Evolutionary conservation across 352 stramenopile genomes (phyloP).

Genomic region (Phytophthora capsici): DNA sequence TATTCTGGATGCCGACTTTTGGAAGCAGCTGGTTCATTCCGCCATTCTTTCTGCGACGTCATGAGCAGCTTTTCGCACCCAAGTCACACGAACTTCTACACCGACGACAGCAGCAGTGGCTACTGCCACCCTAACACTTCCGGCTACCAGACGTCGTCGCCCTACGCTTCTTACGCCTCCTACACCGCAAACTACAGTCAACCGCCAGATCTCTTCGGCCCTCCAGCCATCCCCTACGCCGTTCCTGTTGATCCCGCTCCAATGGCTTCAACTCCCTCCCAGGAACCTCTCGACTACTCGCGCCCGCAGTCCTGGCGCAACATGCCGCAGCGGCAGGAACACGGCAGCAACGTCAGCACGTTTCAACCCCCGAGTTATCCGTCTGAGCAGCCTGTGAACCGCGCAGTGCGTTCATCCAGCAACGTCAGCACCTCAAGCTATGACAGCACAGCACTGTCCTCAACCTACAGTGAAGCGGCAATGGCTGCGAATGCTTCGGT

Average conservation of each 20-base stretch:
- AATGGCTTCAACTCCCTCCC: slow-evolving; percentile 12
- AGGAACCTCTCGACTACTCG: slow-evolving; percentile 39
- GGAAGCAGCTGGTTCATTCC: slow-evolving; percentile 15
- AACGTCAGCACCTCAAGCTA: slow-evolving; percentile 13
- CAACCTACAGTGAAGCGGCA: slow-evolving; percentile 17
- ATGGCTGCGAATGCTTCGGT: slow-evolving; percentile 34
- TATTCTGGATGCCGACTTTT: slow-evolving; percentile 1
- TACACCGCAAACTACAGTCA: slow-evolving; percentile 19
- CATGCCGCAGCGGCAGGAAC: slow-evolving; percentile 39
- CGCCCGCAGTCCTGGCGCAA: slow-evolving; percentile 53
- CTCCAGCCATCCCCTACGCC: slow-evolving; percentile 28
- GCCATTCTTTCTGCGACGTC: slow-evolving; percentile 7
- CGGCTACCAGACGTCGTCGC: slow-evolving; percentile 22
- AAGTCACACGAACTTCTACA: slow-evolving; percentile 19
- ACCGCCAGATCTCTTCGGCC: background rate
- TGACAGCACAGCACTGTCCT: slow-evolving; percentile 24
- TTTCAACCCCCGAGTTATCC: slow-evolving; percentile 7
- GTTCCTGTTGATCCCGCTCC: slow-evolving; percentile 23
- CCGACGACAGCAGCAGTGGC: background rate
- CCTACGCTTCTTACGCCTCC: slow-evolving; percentile 22
- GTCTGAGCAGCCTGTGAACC: slow-evolving; percentile 19
- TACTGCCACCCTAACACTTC: slow-evolving; percentile 27
- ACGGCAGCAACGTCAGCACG: slow-evolving; percentile 14
- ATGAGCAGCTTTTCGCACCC: slow-evolving; percentile 36
- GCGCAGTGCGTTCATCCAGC: slow-evolving; percentile 17